phyloP scores from a whole-genome alignment of 2,329 filamentous ascomycete species.

The Chrysoporthe puriensis region DNA sequence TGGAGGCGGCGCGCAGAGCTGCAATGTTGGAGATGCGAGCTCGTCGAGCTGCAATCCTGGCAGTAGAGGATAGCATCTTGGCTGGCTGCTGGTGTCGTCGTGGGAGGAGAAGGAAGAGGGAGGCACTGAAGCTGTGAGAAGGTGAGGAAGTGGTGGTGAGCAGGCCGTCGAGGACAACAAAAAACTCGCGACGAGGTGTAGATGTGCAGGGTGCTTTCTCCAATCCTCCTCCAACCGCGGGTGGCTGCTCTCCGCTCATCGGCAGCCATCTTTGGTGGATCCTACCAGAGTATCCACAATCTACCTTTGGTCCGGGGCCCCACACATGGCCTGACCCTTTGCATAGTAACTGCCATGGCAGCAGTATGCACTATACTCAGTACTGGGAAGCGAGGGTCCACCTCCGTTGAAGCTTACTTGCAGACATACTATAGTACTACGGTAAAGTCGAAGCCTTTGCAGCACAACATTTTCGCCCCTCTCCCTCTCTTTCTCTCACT shows the following conservation, averaged over 20 bases:
- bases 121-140: neutral
- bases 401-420: neutral
- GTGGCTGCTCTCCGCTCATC: constrained; percentile 5
- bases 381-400: neutral
- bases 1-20: constrained; percentile 66
- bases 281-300: neutral
- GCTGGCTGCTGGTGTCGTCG: constrained; percentile 7
- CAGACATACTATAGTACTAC: neutral
- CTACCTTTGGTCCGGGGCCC: neutral
- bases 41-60: constrained; percentile 58
- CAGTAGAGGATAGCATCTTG: constrained; percentile 58
- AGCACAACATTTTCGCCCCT: no score
- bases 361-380: no score
- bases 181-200: neutral
- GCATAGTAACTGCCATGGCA: neutral
- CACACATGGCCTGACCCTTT: constrained; percentile 12
- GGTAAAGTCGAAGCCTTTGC: neutral
- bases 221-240: neutral
- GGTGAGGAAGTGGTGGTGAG: neutral
- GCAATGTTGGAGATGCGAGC: constrained; percentile 47
- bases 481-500: neutral
- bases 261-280: neutral
- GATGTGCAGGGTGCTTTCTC: constrained; percentile 4
- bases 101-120: constrained; percentile 15
- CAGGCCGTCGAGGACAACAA: neutral